These are phyloP conservation scores for Myxozyma geophila DNA, from an alignment of 805 yeast genomes.

Conservation along the genomic window DNA sequence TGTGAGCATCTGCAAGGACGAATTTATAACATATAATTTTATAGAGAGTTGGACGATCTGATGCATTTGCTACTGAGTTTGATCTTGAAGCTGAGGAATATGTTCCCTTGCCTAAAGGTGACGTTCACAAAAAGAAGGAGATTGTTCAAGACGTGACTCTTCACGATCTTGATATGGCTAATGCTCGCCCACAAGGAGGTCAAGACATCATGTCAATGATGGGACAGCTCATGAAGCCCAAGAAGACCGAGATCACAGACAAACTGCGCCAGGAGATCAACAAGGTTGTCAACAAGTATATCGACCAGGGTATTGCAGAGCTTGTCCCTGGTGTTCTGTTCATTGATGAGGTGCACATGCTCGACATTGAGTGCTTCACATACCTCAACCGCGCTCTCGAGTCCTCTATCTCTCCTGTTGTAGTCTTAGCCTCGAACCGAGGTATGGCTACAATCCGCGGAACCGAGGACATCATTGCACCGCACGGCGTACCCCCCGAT, in stretches of 20 bases:
- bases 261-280: slow-evolving; percentile 92
- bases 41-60: slow-evolving; percentile 90
- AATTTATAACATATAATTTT: slow-evolving; percentile 3
- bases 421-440: slow-evolving; percentile 92
- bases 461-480: slow-evolving; percentile 77
- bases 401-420: slow-evolving; percentile 89
- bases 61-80: slow-evolving; percentile 97
- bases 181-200: slow-evolving; percentile 95
- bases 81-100: slow-evolving; percentile 98
- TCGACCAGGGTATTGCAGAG: slow-evolving; percentile 98
- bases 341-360: slow-evolving; percentile 98
- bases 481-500: slow-evolving; percentile 97
- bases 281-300: slow-evolving; percentile 92
- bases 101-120: slow-evolving; percentile 98
- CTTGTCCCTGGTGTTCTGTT: slow-evolving; percentile 96
- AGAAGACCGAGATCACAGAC: slow-evolving; percentile 95
- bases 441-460: slow-evolving; percentile 93
- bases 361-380: slow-evolving; percentile 95
- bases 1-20: background rate
- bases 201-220: slow-evolving; percentile 94
- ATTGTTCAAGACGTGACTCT: slow-evolving; percentile 96
- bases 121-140: slow-evolving; percentile 96
- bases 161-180: slow-evolving; percentile 95
- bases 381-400: slow-evolving; percentile 93
- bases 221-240: slow-evolving; percentile 96